These are phyloP conservation scores for Iberis pinnata DNA, from an alignment of 345 rosid genomes.

Conservation along the genomic window DNA sequence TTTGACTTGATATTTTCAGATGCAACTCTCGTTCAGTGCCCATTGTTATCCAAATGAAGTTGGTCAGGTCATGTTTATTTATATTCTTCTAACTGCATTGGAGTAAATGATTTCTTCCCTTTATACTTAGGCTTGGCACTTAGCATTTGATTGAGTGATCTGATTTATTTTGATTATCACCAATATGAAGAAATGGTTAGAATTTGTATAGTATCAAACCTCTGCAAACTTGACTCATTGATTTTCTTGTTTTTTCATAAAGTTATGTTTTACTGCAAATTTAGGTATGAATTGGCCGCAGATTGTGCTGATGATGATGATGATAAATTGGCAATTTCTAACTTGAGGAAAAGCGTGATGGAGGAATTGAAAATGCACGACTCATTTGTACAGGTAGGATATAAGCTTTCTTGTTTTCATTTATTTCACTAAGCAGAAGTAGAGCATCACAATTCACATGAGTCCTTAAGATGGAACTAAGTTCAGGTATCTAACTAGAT, in stretches of 20 bases:
- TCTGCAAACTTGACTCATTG: not conserved
- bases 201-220: not conserved
- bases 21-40: not conserved
- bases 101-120: not conserved
- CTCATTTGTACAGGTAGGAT: slow-evolving; percentile 57
- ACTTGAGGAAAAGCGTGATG: slow-evolving; percentile 61
- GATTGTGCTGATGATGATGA: slow-evolving; percentile 98
- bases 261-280: not conserved
- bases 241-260: slow-evolving; percentile 12
- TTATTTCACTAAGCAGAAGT: not conserved
- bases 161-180: not conserved
- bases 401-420: slow-evolving; percentile 1
- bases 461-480: not conserved
- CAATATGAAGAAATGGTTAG: not conserved
- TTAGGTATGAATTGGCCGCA: slow-evolving; percentile 78
- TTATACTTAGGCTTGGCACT: not conserved
- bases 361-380: slow-evolving; percentile 75
- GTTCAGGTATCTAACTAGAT: not conserved
- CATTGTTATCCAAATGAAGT: not conserved
- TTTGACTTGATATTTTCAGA: not conserved
- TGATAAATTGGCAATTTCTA: slow-evolving; percentile 56
- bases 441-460: slow-evolving; percentile 3
- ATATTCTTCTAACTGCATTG: slow-evolving; percentile 1
- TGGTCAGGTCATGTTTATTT: not conserved
- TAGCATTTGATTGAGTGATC: not conserved